Evolutionary conservation across 1,139 yeast genomes (phyloP), one percentile per base, ranked within the genome.

Genomic region (Pichia sp.): DNA sequence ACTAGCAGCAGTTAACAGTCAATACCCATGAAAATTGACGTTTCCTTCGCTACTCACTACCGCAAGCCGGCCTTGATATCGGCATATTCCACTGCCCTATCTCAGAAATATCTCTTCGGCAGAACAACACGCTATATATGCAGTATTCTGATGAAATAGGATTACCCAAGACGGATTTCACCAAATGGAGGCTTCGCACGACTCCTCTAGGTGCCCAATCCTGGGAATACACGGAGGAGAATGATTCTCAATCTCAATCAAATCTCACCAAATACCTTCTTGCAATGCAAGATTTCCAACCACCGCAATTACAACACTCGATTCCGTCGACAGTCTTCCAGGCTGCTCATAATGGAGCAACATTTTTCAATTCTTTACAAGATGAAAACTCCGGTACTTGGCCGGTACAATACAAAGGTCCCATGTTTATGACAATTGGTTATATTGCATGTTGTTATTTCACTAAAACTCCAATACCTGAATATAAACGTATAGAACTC

Each of bases 351-450:
- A 80, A 83, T 48, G 94, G 93, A 14, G 93, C 91, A 3, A 67
- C 72, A 5, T 88, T 85, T 52, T 70, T 85, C 39, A 56, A 69
- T 17, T 55, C 68, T 12, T 56, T 91, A 16, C 97, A 91, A 56
- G 93, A 84, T 41, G 72, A 73, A 18, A 59, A 62, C 1, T 73
- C 78, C 23, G 99, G 98, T 1, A 76, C 76, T 12, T 83, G 91
- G 61, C 96, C 97, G 1, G 77, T 84, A 50, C 94, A 85, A 55
- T 93, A 91, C 55, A 87, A 87, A 45, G 99, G 99, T 1, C 98
- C 98, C 3, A 87, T 88, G 95, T 93, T 93, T 60, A 77, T 93
- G 85, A 76, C 91, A 1, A 81, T 88, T 43, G 97, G 98, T 1
- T 85, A 82, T 50, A 76, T 91, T 15, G 83, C 73, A 1, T 77